phyloP scores from a whole-genome alignment of 495 filamentous ascomycete genomes.

The Haplographium delicatum region DNA sequence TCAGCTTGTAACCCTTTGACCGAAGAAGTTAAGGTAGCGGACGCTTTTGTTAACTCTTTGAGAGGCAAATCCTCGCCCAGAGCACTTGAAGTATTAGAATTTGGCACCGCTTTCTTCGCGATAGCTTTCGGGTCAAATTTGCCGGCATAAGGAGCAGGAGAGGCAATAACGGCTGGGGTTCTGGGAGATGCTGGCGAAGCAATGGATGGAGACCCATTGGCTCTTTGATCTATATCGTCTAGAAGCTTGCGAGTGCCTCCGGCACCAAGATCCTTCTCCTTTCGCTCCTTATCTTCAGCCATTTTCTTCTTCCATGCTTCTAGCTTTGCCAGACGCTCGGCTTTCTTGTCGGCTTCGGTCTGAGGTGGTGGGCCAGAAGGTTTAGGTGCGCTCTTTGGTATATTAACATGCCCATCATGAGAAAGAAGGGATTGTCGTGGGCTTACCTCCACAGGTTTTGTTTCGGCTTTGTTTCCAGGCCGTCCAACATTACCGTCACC shows the following conservation, averaged over 20 bases:
- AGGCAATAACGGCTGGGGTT: slow-evolving; percentile 43
- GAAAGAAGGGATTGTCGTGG: no score
- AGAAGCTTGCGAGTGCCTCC: slow-evolving; percentile 62
- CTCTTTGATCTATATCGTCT: slow-evolving; percentile 71
- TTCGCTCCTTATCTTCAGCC: slow-evolving; percentile 69
- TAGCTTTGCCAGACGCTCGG: slow-evolving; percentile 74
- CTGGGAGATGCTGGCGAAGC: slow-evolving; percentile 52
- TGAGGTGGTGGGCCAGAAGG: slow-evolving; percentile 48
- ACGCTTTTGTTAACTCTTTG: slow-evolving; percentile 49
- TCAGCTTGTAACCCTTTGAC: slow-evolving; percentile 46
- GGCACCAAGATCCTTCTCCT: slow-evolving; percentile 62
- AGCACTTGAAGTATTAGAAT: slow-evolving; percentile 37
- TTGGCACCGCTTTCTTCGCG: slow-evolving; percentile 59
- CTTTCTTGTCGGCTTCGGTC: slow-evolving; percentile 79
- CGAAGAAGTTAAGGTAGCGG: slow-evolving; percentile 38
- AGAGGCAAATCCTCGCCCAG: slow-evolving; percentile 60
- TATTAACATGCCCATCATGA: not conserved
- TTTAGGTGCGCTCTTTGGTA: slow-evolving; percentile 29
- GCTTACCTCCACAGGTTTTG: slow-evolving; percentile 52
- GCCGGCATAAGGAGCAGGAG: slow-evolving; percentile 58
- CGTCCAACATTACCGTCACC: slow-evolving; percentile 60
- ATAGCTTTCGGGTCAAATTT: slow-evolving; percentile 91
- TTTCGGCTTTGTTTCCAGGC: slow-evolving; percentile 36
- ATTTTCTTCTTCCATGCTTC: slow-evolving; percentile 92
- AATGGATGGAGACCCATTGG: slow-evolving; percentile 46